These are phyloP conservation scores for Huntiella bhutanensis DNA, from an alignment of 2,329 filamentous ascomycete species.

Conservation along the genomic window DNA sequence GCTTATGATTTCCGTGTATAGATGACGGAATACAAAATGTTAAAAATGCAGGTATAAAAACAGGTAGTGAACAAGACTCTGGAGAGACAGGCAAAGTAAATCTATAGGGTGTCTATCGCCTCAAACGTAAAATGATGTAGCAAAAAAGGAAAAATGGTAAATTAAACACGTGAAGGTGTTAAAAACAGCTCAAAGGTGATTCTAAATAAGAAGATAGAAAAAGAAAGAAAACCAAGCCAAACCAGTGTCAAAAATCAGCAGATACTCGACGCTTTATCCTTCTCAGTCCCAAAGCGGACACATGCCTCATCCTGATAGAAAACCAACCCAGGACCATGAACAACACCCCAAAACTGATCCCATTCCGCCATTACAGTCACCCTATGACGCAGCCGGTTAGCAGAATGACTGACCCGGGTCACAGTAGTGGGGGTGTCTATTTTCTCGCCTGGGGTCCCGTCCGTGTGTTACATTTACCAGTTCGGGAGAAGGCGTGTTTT, in stretches of 20 bases:
- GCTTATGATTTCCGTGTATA: conserved; percentile 3
- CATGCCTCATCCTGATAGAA: too few relatives aligned
- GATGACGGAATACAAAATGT: conserved; percentile 1
- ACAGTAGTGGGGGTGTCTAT: too few relatives aligned
- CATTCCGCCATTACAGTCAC: too few relatives aligned
- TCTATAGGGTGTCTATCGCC: conserved; percentile 1
- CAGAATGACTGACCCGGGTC: too few relatives aligned
- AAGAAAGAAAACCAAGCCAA: not conserved
- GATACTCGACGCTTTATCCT: too few relatives aligned
- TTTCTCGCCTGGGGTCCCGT: too few relatives aligned
- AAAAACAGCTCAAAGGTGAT: not conserved
- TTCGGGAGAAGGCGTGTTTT: too few relatives aligned
- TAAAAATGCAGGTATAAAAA: conserved; percentile 5
- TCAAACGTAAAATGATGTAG: conserved; percentile 1
- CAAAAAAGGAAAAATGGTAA: not conserved
- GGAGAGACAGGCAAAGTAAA: conserved; percentile 1
- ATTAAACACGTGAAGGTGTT: not conserved
- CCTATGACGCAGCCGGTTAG: too few relatives aligned
- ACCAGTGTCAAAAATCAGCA: not conserved
- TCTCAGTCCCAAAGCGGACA: too few relatives aligned
- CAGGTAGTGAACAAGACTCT: conserved; percentile 5
- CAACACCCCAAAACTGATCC: too few relatives aligned
- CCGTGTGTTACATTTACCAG: too few relatives aligned
- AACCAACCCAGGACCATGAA: too few relatives aligned
- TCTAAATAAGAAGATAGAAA: not conserved